Base-by-base conservation (phyloP, 2,329 filamentous ascomycete species). In the Fusarium robinianum region DNA sequence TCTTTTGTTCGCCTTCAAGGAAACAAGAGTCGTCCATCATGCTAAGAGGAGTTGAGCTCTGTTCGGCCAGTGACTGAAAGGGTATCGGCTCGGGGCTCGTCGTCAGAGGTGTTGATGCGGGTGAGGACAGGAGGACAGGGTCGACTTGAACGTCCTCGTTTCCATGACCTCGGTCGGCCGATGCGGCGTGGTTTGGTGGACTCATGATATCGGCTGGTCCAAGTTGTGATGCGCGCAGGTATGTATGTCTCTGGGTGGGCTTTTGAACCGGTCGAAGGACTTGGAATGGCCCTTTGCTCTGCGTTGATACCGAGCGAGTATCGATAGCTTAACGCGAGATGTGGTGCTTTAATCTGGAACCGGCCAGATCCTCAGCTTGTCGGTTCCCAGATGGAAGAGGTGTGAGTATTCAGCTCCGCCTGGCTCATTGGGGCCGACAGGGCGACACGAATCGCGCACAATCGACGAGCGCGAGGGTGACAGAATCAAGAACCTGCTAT, bases 41-140 rank as follows among this genome's bases (percentile, higher is more conserved):
- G 34, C 62, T 64, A 32, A 64, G 47, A 25, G 62, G 62, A 43
- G 62, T 64, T 37, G 51, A 50, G 25, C 42, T 63, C 36, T 60
- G 59, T 37, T 64, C 60, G 55, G 55, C 59, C 45, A 64, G 57
- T 44, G 61, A 62, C 47, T 55, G 55, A 33, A 64, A 60, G 7
- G 56, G 58, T 41, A 51, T 53, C 39, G 59, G 60, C 34, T 61
- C 60, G 19, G 57, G 58, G 22, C 61, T 63, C 47, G 56, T 57
- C 12, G 59, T 63, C 25, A 49, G 36, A 17, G 55, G 51, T 8
- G 60, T 57, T 11, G 60, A 57, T 14, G 58, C 46, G 19, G 57
- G 57, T 32, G 61, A 61, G 25, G 61, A 63, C 8, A 62, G 46
- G 8, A 60, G 36, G 2, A 40, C 37, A 15, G 48, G 30, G 32